Evolutionary conservation across 129 eudicot genomes (phyloP).

Genomic region (Chrysanthemum lavandulifolium): DNA sequence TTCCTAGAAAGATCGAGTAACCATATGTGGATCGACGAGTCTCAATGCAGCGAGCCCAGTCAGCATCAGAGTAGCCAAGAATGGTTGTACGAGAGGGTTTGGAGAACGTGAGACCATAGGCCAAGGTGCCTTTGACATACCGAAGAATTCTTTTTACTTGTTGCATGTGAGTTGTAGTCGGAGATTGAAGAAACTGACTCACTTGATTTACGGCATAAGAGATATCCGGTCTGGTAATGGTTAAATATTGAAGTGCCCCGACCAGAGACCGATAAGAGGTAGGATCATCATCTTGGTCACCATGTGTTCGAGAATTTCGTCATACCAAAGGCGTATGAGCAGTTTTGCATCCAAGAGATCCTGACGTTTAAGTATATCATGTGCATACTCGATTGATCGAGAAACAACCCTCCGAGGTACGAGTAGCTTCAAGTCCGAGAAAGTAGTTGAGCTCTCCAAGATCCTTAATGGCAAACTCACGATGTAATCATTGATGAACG

Average conservation of each 20-base stretch:
- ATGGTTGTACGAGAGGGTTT: not conserved
- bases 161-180: not conserved
- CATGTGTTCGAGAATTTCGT: not conserved
- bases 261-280: not conserved
- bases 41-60: slow-evolving; percentile 1
- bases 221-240: not conserved
- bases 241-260: not conserved
- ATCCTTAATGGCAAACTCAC: not conserved
- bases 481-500: not conserved
- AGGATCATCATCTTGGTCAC: not conserved
- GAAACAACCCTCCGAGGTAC: not conserved
- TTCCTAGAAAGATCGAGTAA: not conserved
- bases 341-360: not conserved
- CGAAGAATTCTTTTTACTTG: not conserved
- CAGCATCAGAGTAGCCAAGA: not conserved
- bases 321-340: not conserved
- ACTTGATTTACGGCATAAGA: not conserved
- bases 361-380: not conserved
- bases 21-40: not conserved
- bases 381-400: not conserved
- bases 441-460: not conserved
- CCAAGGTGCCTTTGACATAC: not conserved
- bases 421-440: not conserved
- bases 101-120: not conserved
- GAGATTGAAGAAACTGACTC: not conserved